Conservation (phyloP, 495 filamentous ascomycete genomes). For the Hyaloscypha hepaticicola region DNA sequence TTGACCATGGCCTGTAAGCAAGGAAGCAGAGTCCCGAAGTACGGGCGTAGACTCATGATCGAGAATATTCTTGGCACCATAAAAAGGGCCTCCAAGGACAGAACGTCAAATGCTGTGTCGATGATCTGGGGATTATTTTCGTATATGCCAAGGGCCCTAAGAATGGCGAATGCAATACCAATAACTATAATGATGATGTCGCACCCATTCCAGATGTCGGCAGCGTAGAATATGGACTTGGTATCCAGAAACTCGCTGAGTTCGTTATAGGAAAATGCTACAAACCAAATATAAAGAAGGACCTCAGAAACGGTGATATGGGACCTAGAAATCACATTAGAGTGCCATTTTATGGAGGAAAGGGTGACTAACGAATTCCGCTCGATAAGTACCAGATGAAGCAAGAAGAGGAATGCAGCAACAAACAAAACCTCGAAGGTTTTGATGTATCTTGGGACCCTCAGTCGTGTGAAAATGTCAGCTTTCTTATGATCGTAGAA, state of each 20-base stretch:
- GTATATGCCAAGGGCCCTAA: slow-evolving; percentile 64
- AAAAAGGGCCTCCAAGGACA: slow-evolving; percentile 86
- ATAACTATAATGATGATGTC: slow-evolving; percentile 84
- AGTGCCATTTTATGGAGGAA: slow-evolving; percentile 2
- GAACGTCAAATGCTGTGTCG: slow-evolving; percentile 80
- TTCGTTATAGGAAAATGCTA: slow-evolving; percentile 86
- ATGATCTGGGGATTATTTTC: slow-evolving; percentile 60
- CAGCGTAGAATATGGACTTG: slow-evolving; percentile 80
- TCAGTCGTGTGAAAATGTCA: slow-evolving; percentile 79
- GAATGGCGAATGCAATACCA: slow-evolving; percentile 67
- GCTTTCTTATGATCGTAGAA: slow-evolving; percentile 74
- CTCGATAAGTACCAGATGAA: slow-evolving; percentile 77
- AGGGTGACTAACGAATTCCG: slow-evolving; percentile 39
- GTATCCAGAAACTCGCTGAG: slow-evolving; percentile 80
- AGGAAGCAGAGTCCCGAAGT: slow-evolving; percentile 68
- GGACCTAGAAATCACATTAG: slow-evolving; percentile 19
- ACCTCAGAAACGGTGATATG: slow-evolving; percentile 53
- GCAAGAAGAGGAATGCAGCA: slow-evolving; percentile 72
- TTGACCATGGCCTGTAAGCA: slow-evolving; percentile 47
- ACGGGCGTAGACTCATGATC: slow-evolving; percentile 68
- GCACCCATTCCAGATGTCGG: slow-evolving; percentile 89
- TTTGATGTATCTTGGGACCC: slow-evolving; percentile 91
- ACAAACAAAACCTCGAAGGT: slow-evolving; percentile 88
- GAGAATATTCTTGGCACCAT: slow-evolving; percentile 59
- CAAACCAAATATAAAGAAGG: slow-evolving; percentile 66